phyloP scores from a whole-genome alignment of 2,329 filamentous ascomycete genomes.

The Lachnellula hyalina region DNA sequence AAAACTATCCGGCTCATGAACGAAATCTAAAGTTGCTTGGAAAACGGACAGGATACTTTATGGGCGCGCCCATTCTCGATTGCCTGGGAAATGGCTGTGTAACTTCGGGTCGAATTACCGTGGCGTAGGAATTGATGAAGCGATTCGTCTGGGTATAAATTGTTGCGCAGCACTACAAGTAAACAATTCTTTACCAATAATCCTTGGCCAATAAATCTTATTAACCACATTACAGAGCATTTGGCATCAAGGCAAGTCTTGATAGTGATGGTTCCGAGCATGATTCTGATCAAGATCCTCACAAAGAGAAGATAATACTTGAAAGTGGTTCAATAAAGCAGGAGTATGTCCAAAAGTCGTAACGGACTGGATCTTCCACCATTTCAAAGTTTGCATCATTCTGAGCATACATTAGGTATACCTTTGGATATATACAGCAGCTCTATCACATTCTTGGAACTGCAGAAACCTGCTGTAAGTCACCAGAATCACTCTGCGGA shows the following conservation, averaged over 20 bases:
- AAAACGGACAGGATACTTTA: too few species aligned
- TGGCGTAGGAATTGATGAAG: slow-evolving; percentile 11
- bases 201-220: neutral
- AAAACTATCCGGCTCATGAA: too few species aligned
- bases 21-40: too few species aligned
- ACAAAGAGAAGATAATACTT: neutral
- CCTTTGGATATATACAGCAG: neutral
- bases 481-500: neutral
- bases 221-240: slow-evolving; percentile 1
- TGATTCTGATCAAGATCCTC: neutral
- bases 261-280: neutral
- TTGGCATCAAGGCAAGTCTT: neutral
- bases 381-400: neutral
- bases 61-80: neutral
- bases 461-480: neutral
- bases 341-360: too few species aligned
- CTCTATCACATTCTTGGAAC: neutral
- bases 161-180: slow-evolving; percentile 15
- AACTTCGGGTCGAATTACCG: neutral
- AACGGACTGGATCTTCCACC: neutral
- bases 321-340: too few species aligned
- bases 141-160: slow-evolving; percentile 13
- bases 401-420: neutral
- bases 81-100: neutral
- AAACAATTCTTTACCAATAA: neutral